phyloP scores from a whole-genome alignment of 2,329 filamentous ascomycete genomes.

The Fusarium sp. region DNA sequence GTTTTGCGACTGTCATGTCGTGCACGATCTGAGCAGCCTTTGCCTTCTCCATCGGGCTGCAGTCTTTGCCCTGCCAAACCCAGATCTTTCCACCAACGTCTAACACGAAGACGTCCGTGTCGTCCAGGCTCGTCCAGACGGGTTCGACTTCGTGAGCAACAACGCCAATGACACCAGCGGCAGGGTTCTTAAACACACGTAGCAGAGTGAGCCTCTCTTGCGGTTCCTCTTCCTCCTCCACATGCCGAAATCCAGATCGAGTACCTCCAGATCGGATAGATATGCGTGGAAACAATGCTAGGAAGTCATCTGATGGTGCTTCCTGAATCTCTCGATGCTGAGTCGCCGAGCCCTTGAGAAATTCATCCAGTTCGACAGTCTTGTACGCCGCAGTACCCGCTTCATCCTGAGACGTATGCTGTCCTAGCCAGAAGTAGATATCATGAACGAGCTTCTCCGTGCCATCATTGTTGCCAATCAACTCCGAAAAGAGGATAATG shows the following conservation, averaged over 20 bases:
- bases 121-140: conserved; percentile 71
- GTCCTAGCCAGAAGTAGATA: conserved; percentile 78
- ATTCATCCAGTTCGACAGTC: conserved; percentile 77
- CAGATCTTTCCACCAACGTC: conserved; percentile 74
- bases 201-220: conserved; percentile 65
- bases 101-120: conserved; percentile 74
- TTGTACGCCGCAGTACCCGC: conserved; percentile 78
- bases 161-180: conserved; percentile 59
- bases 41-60: conserved; percentile 76
- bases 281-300: conserved; percentile 70
- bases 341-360: conserved; percentile 69
- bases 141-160: conserved; percentile 75
- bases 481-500: conserved; percentile 72
- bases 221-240: conserved; percentile 61
- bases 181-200: conserved; percentile 72
- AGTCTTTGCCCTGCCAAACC: conserved; percentile 76
- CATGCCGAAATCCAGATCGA: conserved; percentile 72
- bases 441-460: conserved; percentile 67
- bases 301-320: conserved; percentile 69
- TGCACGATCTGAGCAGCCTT: conserved; percentile 76
- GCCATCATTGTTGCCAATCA: conserved; percentile 60
- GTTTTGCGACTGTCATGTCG: conserved; percentile 73
- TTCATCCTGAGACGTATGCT: conserved; percentile 75
- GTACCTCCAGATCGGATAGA: conserved; percentile 72
- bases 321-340: conserved; percentile 75